Conservation (phyloP, 2,329 filamentous ascomycete genomes). For the Cladobotryum protrusum region DNA sequence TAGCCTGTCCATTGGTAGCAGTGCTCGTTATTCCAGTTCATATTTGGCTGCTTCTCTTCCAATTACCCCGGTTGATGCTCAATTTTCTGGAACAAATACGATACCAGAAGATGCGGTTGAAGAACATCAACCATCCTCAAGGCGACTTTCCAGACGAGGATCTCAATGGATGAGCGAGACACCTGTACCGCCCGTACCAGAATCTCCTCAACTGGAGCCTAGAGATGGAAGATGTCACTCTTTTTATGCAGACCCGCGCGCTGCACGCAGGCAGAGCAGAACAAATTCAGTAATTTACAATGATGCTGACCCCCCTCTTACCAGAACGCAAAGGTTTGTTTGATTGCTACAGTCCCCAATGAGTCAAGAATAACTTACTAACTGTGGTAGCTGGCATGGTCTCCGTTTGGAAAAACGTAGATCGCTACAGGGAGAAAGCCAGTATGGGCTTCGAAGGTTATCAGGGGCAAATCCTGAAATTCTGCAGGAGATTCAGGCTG, state of each 20-base stretch:
- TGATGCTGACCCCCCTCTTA: constrained; percentile 3
- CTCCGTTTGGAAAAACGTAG: constrained; percentile 6
- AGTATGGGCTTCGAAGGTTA: constrained; percentile 8
- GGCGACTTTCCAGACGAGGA: constrained; percentile 7
- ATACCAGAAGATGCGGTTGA: constrained; percentile 2
- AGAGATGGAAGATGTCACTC: constrained; percentile 6
- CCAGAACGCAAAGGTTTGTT: constrained; percentile 14
- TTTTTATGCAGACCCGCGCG: constrained; percentile 1
- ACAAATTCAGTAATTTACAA: constrained; percentile 9
- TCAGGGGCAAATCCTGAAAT: constrained; percentile 6
- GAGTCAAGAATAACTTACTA: background rate
- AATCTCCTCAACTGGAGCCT: background rate
- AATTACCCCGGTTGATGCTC: constrained; percentile 9
- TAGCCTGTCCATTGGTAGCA: constrained; percentile 8
- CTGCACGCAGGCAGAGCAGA: constrained; percentile 2
- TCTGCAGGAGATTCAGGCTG: constrained; percentile 7
- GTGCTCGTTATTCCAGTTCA: constrained; percentile 24
- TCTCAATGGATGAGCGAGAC: constrained; percentile 5
- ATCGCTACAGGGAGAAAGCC: constrained; percentile 5
- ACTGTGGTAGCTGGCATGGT: constrained; percentile 5
- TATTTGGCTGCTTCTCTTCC: constrained; percentile 24
- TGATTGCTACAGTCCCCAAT: background rate
- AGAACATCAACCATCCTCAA: constrained; percentile 1
- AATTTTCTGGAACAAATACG: background rate
- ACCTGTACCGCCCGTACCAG: background rate